Percentiles rank a stretch among this genome's conserved stretches.
Evolutionary conservation across 805 yeast species (phyloP).

Genomic region (Candida sanyiensis): DNA sequence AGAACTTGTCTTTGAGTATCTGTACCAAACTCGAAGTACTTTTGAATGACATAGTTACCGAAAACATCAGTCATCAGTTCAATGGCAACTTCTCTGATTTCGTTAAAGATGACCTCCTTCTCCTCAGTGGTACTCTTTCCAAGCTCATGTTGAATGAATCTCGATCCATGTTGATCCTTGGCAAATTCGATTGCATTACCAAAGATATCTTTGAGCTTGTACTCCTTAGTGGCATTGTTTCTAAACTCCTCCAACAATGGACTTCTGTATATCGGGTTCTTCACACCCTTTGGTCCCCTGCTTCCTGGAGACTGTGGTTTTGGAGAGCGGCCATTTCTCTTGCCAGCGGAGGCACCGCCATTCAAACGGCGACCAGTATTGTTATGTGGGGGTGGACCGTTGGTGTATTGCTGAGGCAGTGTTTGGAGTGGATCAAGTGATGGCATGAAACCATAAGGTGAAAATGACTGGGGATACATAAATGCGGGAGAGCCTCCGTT

Average conservation of each 20-base stretch:
- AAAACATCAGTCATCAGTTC: constrained; percentile 93
- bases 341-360: constrained; percentile 6
- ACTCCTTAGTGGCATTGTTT: constrained; percentile 53
- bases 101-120: constrained; percentile 77
- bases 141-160: constrained; percentile 89
- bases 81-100: constrained; percentile 66
- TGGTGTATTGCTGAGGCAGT: constrained; percentile 4
- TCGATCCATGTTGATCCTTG: constrained; percentile 94
- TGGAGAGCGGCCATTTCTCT: constrained; percentile 21
- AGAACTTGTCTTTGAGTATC: constrained; percentile 62
- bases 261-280: constrained; percentile 57
- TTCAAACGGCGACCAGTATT: constrained; percentile 4
- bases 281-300: constrained; percentile 24
- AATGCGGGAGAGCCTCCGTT: constrained; percentile 17
- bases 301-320: constrained; percentile 22
- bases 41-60: constrained; percentile 96
- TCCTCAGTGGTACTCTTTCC: constrained; percentile 59
- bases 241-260: constrained; percentile 85
- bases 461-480: constrained; percentile 26
- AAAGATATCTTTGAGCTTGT: constrained; percentile 63
- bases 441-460: constrained; percentile 26
- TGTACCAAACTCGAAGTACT: constrained; percentile 81
- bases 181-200: constrained; percentile 90
- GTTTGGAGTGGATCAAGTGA: constrained; percentile 15
- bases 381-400: constrained; percentile 7